Base-by-base conservation (phyloP, 2,329 filamentous ascomycete species). In the Ilyonectria sp. region DNA sequence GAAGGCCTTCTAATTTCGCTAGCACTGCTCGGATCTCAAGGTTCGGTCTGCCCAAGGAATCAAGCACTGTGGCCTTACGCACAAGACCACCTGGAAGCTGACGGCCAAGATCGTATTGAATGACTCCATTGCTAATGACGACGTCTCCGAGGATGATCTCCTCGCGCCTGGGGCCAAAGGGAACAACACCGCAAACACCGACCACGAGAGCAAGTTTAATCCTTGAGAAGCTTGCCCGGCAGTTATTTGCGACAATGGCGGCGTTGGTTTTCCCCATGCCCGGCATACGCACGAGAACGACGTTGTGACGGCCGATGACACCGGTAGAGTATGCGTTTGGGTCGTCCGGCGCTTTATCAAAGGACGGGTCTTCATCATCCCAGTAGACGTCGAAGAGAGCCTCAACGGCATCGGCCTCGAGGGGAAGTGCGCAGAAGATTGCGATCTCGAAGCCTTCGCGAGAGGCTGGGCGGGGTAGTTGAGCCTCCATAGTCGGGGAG, bases 101-200 rank as follows among this genome's bases (percentile, higher is more conserved):
- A 26, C 76, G 67, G 1, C 77, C 79, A 60, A 77, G 69, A 59
- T 80, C 78, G 46, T 73, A 77, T 43, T 80, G 75, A 23, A 78
- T 49, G 1, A 80, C 46, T 1, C 68, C 69, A 2, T 70, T 66
- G 40, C 76, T 75, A 26, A 80, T 74, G 29, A 79, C 49, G 4
- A 76, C 71, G 37, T 78, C 76, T 6, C 76, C 75, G 1, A 78
- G 68, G 0, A 75, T 19, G 2, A 73, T 63, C 23, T 74, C 74
- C 33, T 65, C 47, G 29, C 35, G 35, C 17, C 49, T 50, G 8
- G 23, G 55, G n/a, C 37, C 33, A 31, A 65, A 58, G 2, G 74
- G 77, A 2, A 74, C 64, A 1, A 50, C 75, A 2, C 77, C 75
- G 19, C 63, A 56, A 11, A 60, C 19, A 65, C 31, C 31, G 31